Base-by-base conservation (phyloP, 2,329 filamentous ascomycete genomes). In the Hymenoscyphus infarciens region DNA sequence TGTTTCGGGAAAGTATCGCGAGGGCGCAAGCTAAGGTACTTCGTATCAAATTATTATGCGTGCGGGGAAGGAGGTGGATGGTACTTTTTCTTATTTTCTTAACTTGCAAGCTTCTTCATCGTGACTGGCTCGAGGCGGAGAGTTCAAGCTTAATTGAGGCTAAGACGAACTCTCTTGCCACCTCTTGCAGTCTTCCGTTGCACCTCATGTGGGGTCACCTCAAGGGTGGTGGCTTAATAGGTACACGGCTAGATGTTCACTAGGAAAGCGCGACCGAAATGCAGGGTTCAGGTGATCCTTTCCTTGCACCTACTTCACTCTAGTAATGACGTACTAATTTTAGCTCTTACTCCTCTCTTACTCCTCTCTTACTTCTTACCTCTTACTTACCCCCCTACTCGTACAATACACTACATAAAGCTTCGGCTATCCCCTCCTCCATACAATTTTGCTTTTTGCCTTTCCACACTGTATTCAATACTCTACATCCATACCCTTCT, bases 271-370 rank as follows among this genome's bases (percentile, higher is more conserved):
- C 42, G n/a, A 49, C 42, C 7, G 33, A 35, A 49, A 49, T 49
- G 19, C 42, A 49, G 42, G 42, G 42, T 49, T 49, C 42, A 49
- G 42, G 19, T 49, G 42, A 49, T 56, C 54, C 54, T 56, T 19
- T 33, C 13, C 27, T 31, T 31, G 27, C 29, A 35, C 29, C 35
- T 31, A 11, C 33, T 16, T 15, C 15, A n/a, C n/a, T 57, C 22
- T 39, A 8, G 16, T 57, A 42, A 38, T 57, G 33, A 57, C 33
- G 56, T 42, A 57, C 31, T 42, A 57, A 15, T 42, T 4, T 29
- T 31, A 31, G n/a, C 16, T 31, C 16, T 35, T 27, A 27, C 25
- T 27, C 25, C 25, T 10, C 25, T 27, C 25, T 4, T 10, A 11
- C 7, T 25, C 42, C 33, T n/a, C n/a, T n/a, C n/a, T n/a, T n/a